These are phyloP conservation scores for Plasmopara muralis DNA, from an alignment of 352 stramenopile species.

Conservation along the genomic window DNA sequence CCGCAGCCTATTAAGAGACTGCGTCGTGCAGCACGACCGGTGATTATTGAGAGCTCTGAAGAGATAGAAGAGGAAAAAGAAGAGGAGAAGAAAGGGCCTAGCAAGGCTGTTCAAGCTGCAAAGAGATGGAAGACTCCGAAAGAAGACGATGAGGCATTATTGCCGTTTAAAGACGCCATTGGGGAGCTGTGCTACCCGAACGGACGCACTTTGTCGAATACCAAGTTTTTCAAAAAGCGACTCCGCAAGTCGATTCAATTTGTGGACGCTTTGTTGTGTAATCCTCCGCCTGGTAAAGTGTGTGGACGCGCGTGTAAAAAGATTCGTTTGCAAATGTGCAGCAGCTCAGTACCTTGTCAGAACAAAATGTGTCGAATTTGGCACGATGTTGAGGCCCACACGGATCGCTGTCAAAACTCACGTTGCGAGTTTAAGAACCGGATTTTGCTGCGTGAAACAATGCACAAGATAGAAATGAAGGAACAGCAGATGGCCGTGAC, in stretches of 20 bases:
- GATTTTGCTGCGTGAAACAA: conserved; percentile 60
- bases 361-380: conserved; percentile 67
- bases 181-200: conserved; percentile 64
- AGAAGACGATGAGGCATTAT: conserved; percentile 43
- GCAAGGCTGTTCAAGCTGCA: conserved; percentile 10
- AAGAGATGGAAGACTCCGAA: conserved; percentile 22
- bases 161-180: conserved; percentile 63
- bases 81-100: conserved; percentile 9
- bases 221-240: conserved; percentile 65
- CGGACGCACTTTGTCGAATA: conserved; percentile 37
- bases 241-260: conserved; percentile 60
- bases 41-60: conserved; percentile 16
- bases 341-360: conserved; percentile 40
- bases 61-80: neutral
- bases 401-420: conserved; percentile 48
- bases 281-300: conserved; percentile 39
- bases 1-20: conserved; percentile 21
- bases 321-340: conserved; percentile 58
- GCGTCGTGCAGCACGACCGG: conserved; percentile 16
- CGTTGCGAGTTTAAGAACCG: conserved; percentile 67
- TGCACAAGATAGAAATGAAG: conserved; percentile 49
- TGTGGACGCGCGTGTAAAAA: conserved; percentile 43
- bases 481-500: conserved; percentile 37
- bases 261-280: conserved; percentile 62
- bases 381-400: conserved; percentile 69